Conservation (phyloP, 2,329 filamentous ascomycete genomes). For the Paracoccidioides lutzii region DNA sequence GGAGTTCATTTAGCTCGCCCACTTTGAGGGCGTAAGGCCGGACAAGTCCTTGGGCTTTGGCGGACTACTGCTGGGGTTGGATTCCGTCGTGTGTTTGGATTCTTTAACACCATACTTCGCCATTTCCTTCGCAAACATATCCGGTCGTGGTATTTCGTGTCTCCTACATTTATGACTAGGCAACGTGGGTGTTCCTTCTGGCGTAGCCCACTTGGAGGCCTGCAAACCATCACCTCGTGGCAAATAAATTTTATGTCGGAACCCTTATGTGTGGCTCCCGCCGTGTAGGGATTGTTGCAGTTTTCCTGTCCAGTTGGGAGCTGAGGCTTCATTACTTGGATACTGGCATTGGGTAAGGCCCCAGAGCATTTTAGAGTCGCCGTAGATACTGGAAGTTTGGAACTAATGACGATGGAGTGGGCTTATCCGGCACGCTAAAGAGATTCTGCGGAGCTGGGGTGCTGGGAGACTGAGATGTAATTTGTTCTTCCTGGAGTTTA, state of each 20-base stretch:
- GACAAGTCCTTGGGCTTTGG: background rate
- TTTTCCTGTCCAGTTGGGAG: background rate
- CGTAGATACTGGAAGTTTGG: slow-evolving; percentile 9
- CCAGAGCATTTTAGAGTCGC: slow-evolving; percentile 11
- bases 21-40: slow-evolving; percentile 9
- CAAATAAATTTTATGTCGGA: background rate
- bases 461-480: background rate
- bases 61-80: background rate
- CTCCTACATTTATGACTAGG: background rate
- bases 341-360: background rate
- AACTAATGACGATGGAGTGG: background rate
- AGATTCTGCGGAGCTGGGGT: background rate
- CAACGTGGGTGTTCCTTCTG: background rate
- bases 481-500: background rate
- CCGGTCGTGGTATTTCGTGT: background rate
- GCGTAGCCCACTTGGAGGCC: background rate
- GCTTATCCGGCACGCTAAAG: background rate
- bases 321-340: background rate
- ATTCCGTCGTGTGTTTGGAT: background rate
- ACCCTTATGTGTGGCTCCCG: background rate
- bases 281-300: background rate
- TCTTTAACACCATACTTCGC: slow-evolving; percentile 5
- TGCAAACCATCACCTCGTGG: background rate
- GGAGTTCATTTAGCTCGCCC: background rate
- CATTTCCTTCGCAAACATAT: slow-evolving; percentile 4